phyloP scores from a whole-genome alignment of 2,329 filamentous ascomycete genomes.

The Pyricularia pennisetigena region DNA sequence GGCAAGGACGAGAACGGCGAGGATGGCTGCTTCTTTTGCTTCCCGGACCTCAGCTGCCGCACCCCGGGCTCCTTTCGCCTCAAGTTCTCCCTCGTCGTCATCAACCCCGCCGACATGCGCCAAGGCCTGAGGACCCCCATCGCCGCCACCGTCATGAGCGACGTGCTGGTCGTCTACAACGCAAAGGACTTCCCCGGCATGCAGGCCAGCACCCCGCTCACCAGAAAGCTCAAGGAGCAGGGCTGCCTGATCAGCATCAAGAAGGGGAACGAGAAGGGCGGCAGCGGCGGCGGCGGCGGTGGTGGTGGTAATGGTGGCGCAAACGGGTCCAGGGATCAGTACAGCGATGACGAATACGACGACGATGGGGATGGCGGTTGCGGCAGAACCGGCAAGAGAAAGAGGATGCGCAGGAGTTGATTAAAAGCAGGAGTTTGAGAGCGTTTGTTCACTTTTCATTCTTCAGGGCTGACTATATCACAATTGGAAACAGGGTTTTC shows the following conservation, averaged over 20 bases:
- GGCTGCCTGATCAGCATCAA: constrained; percentile 80
- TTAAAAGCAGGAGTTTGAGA: background rate
- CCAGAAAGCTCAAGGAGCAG: constrained; percentile 66
- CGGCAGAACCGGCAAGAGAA: background rate
- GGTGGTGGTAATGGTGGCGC: no score
- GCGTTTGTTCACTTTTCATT: background rate
- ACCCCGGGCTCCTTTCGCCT: constrained; percentile 69
- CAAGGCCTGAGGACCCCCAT: constrained; percentile 43
- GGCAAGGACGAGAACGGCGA: constrained; percentile 62
- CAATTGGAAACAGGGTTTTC: background rate
- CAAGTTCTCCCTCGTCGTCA: constrained; percentile 62
- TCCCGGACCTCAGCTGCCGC: constrained; percentile 71
- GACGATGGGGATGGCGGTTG: constrained; percentile 20
- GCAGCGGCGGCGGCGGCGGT: background rate
- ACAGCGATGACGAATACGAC: constrained; percentile 32
- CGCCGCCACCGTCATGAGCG: constrained; percentile 46
- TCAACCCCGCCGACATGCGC: constrained; percentile 51
- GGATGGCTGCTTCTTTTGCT: constrained; percentile 79
- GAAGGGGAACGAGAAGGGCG: constrained; percentile 65
- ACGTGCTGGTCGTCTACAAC: constrained; percentile 70
- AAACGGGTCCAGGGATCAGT: constrained; percentile 22
- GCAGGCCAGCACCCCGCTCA: constrained; percentile 65
- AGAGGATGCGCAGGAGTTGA: background rate
- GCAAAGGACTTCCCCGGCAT: constrained; percentile 84
- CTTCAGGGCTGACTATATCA: no score